Percentiles rank a stretch among this genome's conserved stretches.
phyloP scores from a whole-genome alignment of 192 early-diverging fungal species.

The Paraglomus brasilianum region DNA sequence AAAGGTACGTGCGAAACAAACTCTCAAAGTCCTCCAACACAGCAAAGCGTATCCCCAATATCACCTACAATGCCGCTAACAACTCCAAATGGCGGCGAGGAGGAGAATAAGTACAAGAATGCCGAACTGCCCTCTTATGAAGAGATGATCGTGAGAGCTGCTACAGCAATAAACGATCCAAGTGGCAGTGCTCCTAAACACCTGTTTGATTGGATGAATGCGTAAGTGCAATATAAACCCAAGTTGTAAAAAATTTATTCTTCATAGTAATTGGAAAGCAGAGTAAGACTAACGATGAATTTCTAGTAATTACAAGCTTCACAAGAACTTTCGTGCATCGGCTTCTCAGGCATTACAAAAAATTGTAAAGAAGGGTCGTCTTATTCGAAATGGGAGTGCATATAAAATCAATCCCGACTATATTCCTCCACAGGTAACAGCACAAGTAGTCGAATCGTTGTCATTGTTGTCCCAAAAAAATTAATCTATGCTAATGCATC shows the following conservation, averaged over 20 bases:
- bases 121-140: slow-evolving; percentile 48
- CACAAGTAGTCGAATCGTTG: background rate
- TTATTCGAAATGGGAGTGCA: slow-evolving; percentile 42
- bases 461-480: background rate
- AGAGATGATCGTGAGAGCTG: slow-evolving; percentile 53
- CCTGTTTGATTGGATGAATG: slow-evolving; percentile 49
- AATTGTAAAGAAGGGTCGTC: slow-evolving; percentile 49
- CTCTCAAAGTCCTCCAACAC: background rate
- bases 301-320: slow-evolving; percentile 43
- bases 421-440: slow-evolving; percentile 40
- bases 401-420: slow-evolving; percentile 51
- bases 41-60: background rate
- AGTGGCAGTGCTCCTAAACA: slow-evolving; percentile 43
- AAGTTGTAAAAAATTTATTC: background rate
- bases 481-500: too few relatives aligned
- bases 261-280: background rate
- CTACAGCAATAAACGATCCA: slow-evolving; percentile 39
- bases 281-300: background rate
- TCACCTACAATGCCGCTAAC: background rate
- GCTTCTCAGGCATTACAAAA: slow-evolving; percentile 51
- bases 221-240: slow-evolving; percentile 29
- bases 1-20: background rate
- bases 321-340: slow-evolving; percentile 44
- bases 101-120: too few relatives aligned
- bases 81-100: background rate